These are phyloP conservation scores for Parachlorella kessleri DNA, from an alignment of 139 green algal species.

Conservation along the genomic window DNA sequence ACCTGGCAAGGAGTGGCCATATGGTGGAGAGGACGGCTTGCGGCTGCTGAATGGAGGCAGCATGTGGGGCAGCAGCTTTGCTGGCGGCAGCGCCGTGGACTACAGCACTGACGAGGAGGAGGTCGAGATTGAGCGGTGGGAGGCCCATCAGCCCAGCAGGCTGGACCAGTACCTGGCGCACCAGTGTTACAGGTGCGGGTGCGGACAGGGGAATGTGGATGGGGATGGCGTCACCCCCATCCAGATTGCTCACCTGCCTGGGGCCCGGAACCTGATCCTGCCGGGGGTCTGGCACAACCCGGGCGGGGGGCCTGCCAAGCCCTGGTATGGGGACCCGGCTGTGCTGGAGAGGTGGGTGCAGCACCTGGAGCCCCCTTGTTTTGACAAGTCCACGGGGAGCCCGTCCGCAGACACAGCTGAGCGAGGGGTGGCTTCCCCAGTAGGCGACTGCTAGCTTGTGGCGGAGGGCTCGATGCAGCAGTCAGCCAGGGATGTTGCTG, in stretches of 20 bases:
- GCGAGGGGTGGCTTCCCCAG: too few relatives aligned
- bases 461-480: too few relatives aligned
- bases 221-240: slow-evolving; percentile 42
- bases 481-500: too few relatives aligned
- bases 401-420: too few relatives aligned
- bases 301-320: not conserved
- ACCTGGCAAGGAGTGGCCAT: too few relatives aligned
- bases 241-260: slow-evolving; percentile 19
- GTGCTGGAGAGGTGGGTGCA: slow-evolving; percentile 14
- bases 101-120: not conserved
- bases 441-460: too few relatives aligned
- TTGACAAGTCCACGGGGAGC: too few relatives aligned
- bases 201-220: slow-evolving; percentile 29
- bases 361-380: slow-evolving; percentile 9
- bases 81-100: not conserved
- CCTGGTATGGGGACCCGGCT: slow-evolving; percentile 27
- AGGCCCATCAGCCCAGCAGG: not conserved
- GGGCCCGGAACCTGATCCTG: slow-evolving; percentile 23
- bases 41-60: not conserved
- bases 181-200: slow-evolving; percentile 29
- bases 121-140: not conserved
- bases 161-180: slow-evolving; percentile 14
- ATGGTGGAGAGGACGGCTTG: too few relatives aligned
- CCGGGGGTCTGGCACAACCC: slow-evolving; percentile 38
- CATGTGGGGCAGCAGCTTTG: not conserved